Evolutionary conservation across 2,329 filamentous ascomycete genomes (phyloP), one percentile per base, ranked within the genome.

Genomic region (Aspergillus flavus): DNA sequence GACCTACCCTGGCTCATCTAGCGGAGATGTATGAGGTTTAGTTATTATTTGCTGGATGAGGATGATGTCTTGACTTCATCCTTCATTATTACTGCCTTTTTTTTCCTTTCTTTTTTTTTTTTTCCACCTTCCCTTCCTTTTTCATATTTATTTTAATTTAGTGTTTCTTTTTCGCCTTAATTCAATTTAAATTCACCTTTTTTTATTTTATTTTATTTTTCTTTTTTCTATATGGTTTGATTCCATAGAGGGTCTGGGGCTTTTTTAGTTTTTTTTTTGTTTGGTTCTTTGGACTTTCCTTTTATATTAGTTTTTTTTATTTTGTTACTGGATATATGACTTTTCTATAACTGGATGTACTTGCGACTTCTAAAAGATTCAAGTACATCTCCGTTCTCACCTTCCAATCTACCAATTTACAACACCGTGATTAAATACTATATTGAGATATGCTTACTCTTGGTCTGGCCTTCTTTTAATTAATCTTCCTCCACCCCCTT

Each of bases 381-480:
- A 57, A 66, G 60, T 57, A 63, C 65, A 56, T 59, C 60, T 32
- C 59, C 60, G 59, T 57, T 59, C 63, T 64, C 61, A 61, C 62
- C 57, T 66, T 69, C 64, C 62, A 55, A 68, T 65, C 58, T 68
- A 63, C 56, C 61, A 26, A 64, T 55, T 41, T 19, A 50, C 45
- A 28, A 36, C 54, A 59, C 39, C 30, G 23, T 48, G 11, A 46
- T 36, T 46, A 59, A 63, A 57, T 62, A 62, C 41, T 63, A 66
- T 64, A 60, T 66, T 39, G 65, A 67, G 65, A 60, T 41, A 59
- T 58, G 53, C 61, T 53, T 81, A 64, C 83, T 83, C 66, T 64
- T 71, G 71, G 71, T 79, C 87, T 86, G 67, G 81, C 84, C 82
- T 89, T 89, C 65, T 82, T 61, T 26, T 32, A 55, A 39, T 59